Evolutionary conservation across 148 eudicot species (phyloP).

Genomic region (Rhododendron ovatum): DNA sequence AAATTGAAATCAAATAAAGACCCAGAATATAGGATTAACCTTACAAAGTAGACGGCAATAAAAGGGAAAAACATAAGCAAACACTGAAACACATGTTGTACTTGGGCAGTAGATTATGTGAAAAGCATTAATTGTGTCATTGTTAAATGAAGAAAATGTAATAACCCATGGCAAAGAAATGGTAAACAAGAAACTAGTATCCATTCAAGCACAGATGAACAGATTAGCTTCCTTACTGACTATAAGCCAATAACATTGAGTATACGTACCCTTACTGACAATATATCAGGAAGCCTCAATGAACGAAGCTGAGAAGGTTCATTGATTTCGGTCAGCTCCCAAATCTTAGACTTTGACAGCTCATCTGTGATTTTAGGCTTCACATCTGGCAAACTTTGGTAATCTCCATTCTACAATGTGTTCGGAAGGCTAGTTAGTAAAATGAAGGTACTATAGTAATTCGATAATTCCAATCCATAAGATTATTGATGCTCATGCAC

Average conservation of each 20-base stretch:
- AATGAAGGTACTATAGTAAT: neutral
- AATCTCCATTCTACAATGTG: constrained; percentile 57
- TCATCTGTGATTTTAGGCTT: constrained; percentile 53
- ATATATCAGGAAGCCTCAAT: constrained; percentile 57
- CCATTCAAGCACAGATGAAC: neutral
- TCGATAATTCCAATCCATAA: neutral
- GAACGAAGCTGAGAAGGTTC: constrained; percentile 80
- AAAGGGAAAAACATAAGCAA: neutral
- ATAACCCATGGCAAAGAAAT: neutral
- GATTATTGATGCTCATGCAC: neutral
- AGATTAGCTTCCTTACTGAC: neutral
- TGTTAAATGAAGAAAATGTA: too few species aligned
- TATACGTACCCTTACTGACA: constrained; percentile 54
- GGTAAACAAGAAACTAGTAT: neutral
- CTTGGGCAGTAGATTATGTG: neutral
- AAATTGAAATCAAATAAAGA: neutral
- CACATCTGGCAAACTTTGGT: constrained; percentile 46
- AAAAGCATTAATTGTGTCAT: neutral
- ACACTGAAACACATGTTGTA: neutral
- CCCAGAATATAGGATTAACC: neutral
- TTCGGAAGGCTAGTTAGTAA: neutral
- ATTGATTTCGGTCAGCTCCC: constrained; percentile 65
- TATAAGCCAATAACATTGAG: neutral
- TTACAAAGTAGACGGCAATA: neutral
- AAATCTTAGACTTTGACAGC: constrained; percentile 63